Evolutionary conservation across 495 filamentous ascomycete genomes (phyloP).

Genomic region (Tricharina praecox): DNA sequence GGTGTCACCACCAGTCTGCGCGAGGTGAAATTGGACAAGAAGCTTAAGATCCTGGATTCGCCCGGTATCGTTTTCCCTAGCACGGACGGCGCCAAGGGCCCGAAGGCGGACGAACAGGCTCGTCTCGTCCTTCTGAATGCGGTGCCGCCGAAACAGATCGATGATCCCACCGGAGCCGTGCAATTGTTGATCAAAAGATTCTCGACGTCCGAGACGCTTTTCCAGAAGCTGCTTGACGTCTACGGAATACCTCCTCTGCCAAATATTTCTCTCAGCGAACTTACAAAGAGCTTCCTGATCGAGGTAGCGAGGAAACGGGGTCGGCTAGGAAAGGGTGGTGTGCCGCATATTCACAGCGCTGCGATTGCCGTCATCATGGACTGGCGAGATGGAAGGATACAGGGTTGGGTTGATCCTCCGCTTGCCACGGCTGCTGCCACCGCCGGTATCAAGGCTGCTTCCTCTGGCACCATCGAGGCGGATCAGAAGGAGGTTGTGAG

Average conservation of each 20-base stretch:
- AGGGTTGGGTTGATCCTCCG: slow-evolving; percentile 76
- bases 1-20: slow-evolving; percentile 82
- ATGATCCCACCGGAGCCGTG: slow-evolving; percentile 76
- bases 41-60: slow-evolving; percentile 84
- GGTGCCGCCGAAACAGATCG: slow-evolving; percentile 80
- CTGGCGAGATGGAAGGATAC: slow-evolving; percentile 88
- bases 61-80: slow-evolving; percentile 85
- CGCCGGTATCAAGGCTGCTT: slow-evolving; percentile 19
- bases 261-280: slow-evolving; percentile 41
- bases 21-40: slow-evolving; percentile 85
- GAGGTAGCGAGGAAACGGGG: slow-evolving; percentile 89
- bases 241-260: slow-evolving; percentile 64
- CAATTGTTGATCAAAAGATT: slow-evolving; percentile 62
- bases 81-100: slow-evolving; percentile 36
- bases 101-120: slow-evolving; percentile 59
- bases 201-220: slow-evolving; percentile 49
- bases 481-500: slow-evolving; percentile 78
- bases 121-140: slow-evolving; percentile 78
- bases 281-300: slow-evolving; percentile 80
- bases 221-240: slow-evolving; percentile 57
- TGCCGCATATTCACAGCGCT: slow-evolving; percentile 74
- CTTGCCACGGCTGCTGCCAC: slow-evolving; percentile 29
- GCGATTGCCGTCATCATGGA: slow-evolving; percentile 87
- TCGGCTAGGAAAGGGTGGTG: slow-evolving; percentile 69
- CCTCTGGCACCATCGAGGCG: slow-evolving; percentile 27